These are phyloP conservation scores for Pseudozyma sp. DNA, from an alignment of 1,284 basidiomycete species.

Conservation along the genomic window DNA sequence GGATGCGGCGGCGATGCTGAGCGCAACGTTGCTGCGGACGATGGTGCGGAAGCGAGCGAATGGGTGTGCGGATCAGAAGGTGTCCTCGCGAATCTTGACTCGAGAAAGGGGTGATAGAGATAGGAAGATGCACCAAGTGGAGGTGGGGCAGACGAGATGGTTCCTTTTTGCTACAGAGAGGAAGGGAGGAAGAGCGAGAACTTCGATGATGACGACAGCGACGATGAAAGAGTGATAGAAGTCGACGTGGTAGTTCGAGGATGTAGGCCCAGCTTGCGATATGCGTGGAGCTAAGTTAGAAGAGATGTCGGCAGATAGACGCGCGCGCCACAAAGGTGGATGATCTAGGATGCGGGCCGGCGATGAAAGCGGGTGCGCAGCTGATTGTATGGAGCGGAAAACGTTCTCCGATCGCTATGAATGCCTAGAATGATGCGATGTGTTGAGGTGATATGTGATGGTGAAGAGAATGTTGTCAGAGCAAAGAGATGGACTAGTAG, in stretches of 20 bases:
- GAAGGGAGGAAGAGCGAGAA: too few species aligned
- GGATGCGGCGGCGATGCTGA: not conserved
- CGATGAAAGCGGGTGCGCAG: too few species aligned
- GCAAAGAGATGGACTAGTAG: conserved; percentile 5
- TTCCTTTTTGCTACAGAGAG: not conserved
- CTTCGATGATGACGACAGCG: conserved; percentile 1
- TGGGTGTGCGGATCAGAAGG: not conserved
- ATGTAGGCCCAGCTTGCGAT: too few species aligned
- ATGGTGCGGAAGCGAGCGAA: not conserved
- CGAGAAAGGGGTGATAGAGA: not conserved
- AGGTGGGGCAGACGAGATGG: conserved; percentile 18
- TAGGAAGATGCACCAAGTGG: conserved; percentile 21
- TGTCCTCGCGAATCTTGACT: not conserved
- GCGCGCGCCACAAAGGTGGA: too few species aligned
- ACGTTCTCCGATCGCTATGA: too few species aligned
- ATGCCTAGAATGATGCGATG: too few species aligned
- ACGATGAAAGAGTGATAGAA: not conserved
- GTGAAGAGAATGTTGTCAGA: not conserved
- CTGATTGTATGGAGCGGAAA: too few species aligned
- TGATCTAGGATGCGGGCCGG: too few species aligned
- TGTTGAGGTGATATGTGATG: not conserved
- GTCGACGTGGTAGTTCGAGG: not conserved
- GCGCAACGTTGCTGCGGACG: too few species aligned
- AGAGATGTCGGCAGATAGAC: too few species aligned
- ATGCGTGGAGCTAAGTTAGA: too few species aligned